These are phyloP conservation scores for Claviceps sp. DNA, from an alignment of 2,329 filamentous ascomycete genomes.

Conservation along the genomic window DNA sequence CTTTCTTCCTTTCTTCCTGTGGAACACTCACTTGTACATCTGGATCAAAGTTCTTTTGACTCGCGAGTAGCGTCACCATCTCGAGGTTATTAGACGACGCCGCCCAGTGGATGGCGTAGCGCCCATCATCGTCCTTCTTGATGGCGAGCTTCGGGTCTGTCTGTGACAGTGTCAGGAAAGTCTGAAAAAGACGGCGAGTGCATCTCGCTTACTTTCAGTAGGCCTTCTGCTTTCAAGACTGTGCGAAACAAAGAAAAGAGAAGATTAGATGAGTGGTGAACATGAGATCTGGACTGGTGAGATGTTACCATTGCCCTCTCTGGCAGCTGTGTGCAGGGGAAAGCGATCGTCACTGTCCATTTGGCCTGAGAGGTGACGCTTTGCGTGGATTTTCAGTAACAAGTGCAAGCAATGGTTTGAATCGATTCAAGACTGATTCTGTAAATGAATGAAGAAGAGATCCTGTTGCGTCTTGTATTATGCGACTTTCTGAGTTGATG, in stretches of 20 bases:
- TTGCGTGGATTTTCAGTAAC: too few relatives aligned
- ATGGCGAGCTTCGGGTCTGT: slow-evolving; percentile 66
- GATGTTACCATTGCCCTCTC: slow-evolving; percentile 63
- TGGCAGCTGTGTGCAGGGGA: slow-evolving; percentile 74
- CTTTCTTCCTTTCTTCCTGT: not conserved
- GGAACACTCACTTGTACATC: slow-evolving; percentile 52
- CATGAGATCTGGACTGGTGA: not conserved
- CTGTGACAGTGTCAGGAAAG: slow-evolving; percentile 24
- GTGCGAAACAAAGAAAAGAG: not conserved
- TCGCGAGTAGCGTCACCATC: slow-evolving; percentile 60
- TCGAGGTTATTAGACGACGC: slow-evolving; percentile 66
- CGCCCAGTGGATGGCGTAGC: slow-evolving; percentile 90
- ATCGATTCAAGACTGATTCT: not conserved
- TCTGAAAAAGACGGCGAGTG: not conserved
- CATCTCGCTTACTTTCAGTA: slow-evolving; percentile 7
- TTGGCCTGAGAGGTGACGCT: not conserved
- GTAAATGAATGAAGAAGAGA: not conserved
- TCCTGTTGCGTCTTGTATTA: not conserved
- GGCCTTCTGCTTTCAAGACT: slow-evolving; percentile 9
- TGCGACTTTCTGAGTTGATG: not conserved
- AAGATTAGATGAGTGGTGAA: not conserved
- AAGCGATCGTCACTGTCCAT: slow-evolving; percentile 46
- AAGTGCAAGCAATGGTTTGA: too few relatives aligned
- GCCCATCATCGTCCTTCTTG: slow-evolving; percentile 69
- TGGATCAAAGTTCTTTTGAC: slow-evolving; percentile 63